phyloP scores from a whole-genome alignment of 768 basidiomycete species.

The Lyophyllum semitale region DNA sequence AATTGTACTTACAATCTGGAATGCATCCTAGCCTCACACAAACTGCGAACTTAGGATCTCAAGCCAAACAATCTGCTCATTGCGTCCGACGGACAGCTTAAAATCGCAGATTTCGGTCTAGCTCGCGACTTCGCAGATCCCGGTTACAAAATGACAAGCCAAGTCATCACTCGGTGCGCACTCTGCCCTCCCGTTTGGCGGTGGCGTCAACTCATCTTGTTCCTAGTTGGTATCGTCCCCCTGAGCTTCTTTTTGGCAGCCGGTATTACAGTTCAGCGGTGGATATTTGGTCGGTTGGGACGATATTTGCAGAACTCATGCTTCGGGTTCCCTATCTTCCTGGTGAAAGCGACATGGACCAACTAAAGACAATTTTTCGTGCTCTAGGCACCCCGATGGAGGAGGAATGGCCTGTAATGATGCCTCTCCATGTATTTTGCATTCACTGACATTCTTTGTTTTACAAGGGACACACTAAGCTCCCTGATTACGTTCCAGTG shows the following conservation, averaged over 20 bases:
- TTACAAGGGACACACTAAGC: slow-evolving; percentile 79
- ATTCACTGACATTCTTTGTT: not conserved
- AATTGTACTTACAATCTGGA: slow-evolving; percentile 19
- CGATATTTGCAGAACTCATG: slow-evolving; percentile 98
- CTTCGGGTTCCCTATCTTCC: slow-evolving; percentile 93
- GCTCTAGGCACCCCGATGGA: slow-evolving; percentile 96
- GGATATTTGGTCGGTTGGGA: slow-evolving; percentile 97
- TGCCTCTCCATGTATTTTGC: not conserved
- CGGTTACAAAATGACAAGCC: slow-evolving; percentile 94
- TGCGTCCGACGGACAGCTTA: slow-evolving; percentile 86
- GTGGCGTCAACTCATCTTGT: slow-evolving; percentile 3
- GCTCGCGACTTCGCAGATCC: slow-evolving; percentile 96
- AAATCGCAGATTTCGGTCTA: slow-evolving; percentile 98
- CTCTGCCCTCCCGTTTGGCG: slow-evolving; percentile 4
- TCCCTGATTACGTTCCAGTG: slow-evolving; percentile 88
- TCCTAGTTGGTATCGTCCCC: slow-evolving; percentile 94
- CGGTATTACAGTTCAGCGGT: slow-evolving; percentile 90
- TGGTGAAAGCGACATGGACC: slow-evolving; percentile 96
- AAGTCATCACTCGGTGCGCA: slow-evolving; percentile 91
- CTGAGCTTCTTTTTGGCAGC: slow-evolving; percentile 90
- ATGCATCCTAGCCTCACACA: not conserved
- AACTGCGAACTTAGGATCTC: slow-evolving; percentile 64
- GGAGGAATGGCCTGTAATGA: slow-evolving; percentile 91
- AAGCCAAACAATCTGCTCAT: slow-evolving; percentile 99
- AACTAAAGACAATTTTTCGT: slow-evolving; percentile 90